phyloP scores from a whole-genome alignment of 345 rosid species.

The Aethionema arabicum region DNA sequence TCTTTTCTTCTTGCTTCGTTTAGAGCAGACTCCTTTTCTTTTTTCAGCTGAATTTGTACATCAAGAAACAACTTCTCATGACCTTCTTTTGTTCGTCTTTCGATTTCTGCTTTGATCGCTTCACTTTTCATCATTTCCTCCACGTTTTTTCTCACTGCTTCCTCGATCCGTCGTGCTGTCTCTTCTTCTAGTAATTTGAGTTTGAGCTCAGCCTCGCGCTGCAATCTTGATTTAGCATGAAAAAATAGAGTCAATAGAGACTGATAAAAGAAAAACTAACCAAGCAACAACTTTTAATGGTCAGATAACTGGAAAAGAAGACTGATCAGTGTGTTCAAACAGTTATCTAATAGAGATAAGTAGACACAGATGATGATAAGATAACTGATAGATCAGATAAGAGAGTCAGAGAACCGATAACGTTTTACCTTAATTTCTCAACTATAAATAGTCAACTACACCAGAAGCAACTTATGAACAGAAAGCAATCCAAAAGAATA shows the following conservation, averaged over 20 bases:
- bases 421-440: too few relatives aligned
- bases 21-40: conserved; percentile 72
- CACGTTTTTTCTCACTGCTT: conserved; percentile 72
- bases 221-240: conserved; percentile 43
- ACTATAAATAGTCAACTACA: too few relatives aligned
- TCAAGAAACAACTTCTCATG: conserved; percentile 61
- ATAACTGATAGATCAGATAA: too few relatives aligned
- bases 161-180: conserved; percentile 69
- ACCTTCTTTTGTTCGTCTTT: conserved; percentile 60
- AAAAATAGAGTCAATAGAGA: conserved; percentile 13
- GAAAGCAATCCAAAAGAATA: too few relatives aligned
- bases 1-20: conserved; percentile 66
- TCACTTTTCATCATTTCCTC: conserved; percentile 63
- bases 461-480: too few relatives aligned
- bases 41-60: conserved; percentile 55
- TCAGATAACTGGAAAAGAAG: not conserved
- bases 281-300: not conserved
- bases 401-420: too few relatives aligned
- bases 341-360: not conserved
- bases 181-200: conserved; percentile 70
- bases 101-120: conserved; percentile 56
- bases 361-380: not conserved
- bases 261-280: not conserved
- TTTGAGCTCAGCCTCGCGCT: conserved; percentile 61
- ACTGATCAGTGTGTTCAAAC: conserved; percentile 3